Conservation (phyloP, 1,284 basidiomycete genomes). For the Ustilago hordei region DNA sequence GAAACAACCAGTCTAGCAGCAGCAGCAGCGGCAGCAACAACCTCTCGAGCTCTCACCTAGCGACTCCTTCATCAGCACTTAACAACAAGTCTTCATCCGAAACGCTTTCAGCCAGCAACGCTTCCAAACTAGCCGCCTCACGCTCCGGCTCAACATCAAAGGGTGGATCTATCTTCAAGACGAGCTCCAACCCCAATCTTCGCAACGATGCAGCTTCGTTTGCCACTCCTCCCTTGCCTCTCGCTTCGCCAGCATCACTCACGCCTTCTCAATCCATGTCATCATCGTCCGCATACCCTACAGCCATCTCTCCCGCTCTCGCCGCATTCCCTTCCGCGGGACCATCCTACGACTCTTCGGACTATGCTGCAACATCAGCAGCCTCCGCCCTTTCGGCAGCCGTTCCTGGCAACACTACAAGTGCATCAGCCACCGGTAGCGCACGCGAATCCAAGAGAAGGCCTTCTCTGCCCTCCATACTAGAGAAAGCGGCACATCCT, state of each 20-base stretch:
- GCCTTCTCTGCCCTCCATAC: slow-evolving; percentile 56
- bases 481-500: slow-evolving; percentile 63
- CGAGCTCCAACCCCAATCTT: slow-evolving; percentile 57
- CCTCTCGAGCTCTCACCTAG: slow-evolving; percentile 5
- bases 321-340: slow-evolving; percentile 4
- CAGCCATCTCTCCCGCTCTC: slow-evolving; percentile 3
- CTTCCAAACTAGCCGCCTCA: slow-evolving; percentile 3
- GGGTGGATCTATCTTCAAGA: slow-evolving; percentile 27
- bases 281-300: background rate
- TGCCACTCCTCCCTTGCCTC: slow-evolving; percentile 13
- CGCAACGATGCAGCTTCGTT: slow-evolving; percentile 12
- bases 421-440: slow-evolving; percentile 9
- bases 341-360: slow-evolving; percentile 2
- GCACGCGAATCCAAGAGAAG: slow-evolving; percentile 49
- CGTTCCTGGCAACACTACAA: slow-evolving; percentile 1
- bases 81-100: slow-evolving; percentile 21
- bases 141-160: slow-evolving; percentile 7
- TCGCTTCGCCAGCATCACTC: slow-evolving; percentile 32
- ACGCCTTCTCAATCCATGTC: slow-evolving; percentile 12
- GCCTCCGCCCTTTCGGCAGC: slow-evolving; percentile 17
- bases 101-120: slow-evolving; percentile 15
- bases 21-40: slow-evolving; percentile 3
- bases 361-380: background rate
- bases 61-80: slow-evolving; percentile 7
- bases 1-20: background rate